Conservation (phyloP, 257 asterid species). For the Nicotiana paniculata region DNA sequence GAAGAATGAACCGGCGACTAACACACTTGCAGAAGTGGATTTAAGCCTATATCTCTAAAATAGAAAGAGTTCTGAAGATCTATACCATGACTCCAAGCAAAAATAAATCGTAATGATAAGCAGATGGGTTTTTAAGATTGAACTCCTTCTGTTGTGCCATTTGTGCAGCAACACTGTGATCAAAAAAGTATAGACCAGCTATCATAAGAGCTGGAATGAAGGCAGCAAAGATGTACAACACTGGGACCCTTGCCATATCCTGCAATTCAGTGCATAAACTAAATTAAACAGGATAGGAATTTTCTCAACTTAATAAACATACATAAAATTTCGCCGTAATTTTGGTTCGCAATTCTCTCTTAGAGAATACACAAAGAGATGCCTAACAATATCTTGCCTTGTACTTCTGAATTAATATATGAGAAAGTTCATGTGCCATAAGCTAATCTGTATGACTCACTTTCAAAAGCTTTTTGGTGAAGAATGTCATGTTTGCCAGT, state of each 20-base stretch:
- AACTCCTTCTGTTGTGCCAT: constrained; percentile 87
- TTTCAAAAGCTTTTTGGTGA: background rate
- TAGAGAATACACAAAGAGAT: background rate
- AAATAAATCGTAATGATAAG: constrained; percentile 76
- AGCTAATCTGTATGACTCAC: background rate
- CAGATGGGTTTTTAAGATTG: constrained; percentile 80
- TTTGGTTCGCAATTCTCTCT: background rate
- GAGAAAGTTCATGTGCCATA: background rate
- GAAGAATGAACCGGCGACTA: background rate
- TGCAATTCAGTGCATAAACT: constrained; percentile 26
- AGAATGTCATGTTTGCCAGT: background rate
- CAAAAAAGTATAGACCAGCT: constrained; percentile 83
- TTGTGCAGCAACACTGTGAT: constrained; percentile 90
- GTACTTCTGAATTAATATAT: background rate
- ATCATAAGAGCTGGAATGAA: constrained; percentile 82
- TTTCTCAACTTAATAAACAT: background rate
- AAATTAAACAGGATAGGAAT: background rate
- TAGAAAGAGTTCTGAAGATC: background rate
- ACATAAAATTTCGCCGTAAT: background rate
- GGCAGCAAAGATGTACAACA: constrained; percentile 63
- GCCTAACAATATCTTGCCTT: background rate
- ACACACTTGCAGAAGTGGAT: background rate
- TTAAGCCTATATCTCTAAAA: background rate
- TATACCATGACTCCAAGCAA: constrained; percentile 76
- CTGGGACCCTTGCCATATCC: constrained; percentile 80